phyloP scores from a whole-genome alignment of 75 land plant species.

The Pinus tabuliformis region DNA sequence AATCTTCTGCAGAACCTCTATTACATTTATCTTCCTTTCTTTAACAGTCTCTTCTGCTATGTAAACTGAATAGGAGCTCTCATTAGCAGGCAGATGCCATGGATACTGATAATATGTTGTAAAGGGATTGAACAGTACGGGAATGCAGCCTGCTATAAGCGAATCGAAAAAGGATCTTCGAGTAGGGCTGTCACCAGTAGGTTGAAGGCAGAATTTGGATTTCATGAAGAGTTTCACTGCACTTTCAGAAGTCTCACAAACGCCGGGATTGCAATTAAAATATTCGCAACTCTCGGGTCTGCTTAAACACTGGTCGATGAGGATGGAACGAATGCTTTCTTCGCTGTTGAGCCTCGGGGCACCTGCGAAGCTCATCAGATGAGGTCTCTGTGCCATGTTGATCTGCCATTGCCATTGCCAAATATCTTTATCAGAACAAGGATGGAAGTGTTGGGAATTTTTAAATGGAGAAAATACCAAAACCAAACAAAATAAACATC shows the following conservation, averaged over 20 bases:
- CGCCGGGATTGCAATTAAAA: constrained; percentile 29
- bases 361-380: constrained; percentile 59
- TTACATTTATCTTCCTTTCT: constrained; percentile 21
- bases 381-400: constrained; percentile 4
- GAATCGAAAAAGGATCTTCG: constrained; percentile 63
- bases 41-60: constrained; percentile 42
- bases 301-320: constrained; percentile 49
- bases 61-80: constrained; percentile 40
- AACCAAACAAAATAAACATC: too few species aligned
- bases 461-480: too few species aligned
- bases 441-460: too few species aligned
- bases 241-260: constrained; percentile 29
- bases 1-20: constrained; percentile 33
- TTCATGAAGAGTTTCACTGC: constrained; percentile 44
- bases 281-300: constrained; percentile 24
- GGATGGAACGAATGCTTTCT: constrained; percentile 38
- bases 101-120: constrained; percentile 66
- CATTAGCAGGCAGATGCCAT: constrained; percentile 57
- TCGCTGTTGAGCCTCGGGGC: constrained; percentile 35
- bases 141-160: constrained; percentile 61
- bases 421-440: constrained; percentile 51
- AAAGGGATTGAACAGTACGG: constrained; percentile 50
- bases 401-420: constrained; percentile 40
- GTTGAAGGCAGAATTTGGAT: constrained; percentile 65
- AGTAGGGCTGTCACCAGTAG: constrained; percentile 67